A percentile compares a stretch with the other conserved stretches of the same genome.
phyloP scores from a whole-genome alignment of 768 basidiomycete species.

The Dioszegia aurantiaca region DNA sequence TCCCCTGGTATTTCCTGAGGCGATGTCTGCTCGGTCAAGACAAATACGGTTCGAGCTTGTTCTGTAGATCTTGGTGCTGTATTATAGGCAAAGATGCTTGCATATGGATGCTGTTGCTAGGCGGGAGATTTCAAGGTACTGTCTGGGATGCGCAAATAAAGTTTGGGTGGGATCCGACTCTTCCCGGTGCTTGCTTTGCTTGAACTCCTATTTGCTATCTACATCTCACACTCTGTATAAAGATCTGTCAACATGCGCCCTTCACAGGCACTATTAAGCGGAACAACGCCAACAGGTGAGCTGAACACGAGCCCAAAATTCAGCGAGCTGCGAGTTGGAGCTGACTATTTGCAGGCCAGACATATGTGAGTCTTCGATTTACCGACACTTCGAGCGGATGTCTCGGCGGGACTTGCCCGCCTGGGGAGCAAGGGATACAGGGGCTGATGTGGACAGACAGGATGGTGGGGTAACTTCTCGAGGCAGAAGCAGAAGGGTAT shows the following conservation, averaged over 20 bases:
- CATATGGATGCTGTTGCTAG: background rate
- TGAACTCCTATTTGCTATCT: background rate
- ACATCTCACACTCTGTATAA: constrained; percentile 1
- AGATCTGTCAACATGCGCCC: constrained; percentile 56
- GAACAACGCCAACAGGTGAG: constrained; percentile 77
- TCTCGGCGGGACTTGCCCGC: background rate
- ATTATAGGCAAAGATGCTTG: background rate
- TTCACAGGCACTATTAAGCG: constrained; percentile 54
- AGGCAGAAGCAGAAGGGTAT: constrained; percentile 65
- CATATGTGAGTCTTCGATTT: constrained; percentile 64
- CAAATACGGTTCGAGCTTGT: too few species aligned
- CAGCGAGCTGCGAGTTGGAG: background rate
- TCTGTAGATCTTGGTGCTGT: too few species aligned
- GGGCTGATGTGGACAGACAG: constrained; percentile 58
- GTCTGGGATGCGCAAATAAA: background rate
- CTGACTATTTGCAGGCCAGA: constrained; percentile 60
- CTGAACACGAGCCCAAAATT: background rate
- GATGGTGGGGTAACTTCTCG: constrained; percentile 87
- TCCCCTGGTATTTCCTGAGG: too few species aligned
- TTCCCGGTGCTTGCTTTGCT: background rate
- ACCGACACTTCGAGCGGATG: background rate
- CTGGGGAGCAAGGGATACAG: background rate
- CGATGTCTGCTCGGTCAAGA: too few species aligned
- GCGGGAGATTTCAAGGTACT: constrained; percentile 4
- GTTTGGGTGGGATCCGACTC: too few species aligned